phyloP scores from a whole-genome alignment of 441 rosid genomes.

The Pelargonium australe region DNA sequence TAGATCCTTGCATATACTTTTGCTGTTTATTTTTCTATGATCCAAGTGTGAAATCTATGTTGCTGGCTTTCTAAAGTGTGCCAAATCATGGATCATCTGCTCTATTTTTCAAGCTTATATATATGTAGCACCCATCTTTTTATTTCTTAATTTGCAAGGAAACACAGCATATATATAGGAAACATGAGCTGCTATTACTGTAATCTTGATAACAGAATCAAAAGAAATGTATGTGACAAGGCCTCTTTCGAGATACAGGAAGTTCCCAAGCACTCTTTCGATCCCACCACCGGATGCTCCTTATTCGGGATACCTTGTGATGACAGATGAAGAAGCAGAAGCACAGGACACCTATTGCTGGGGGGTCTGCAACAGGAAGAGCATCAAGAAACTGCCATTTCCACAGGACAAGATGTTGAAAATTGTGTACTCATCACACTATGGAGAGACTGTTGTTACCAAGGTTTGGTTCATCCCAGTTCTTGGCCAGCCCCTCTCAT shows the following conservation, averaged over 20 bases:
- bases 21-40: no score
- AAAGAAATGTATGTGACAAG: constrained; percentile 40
- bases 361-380: constrained; percentile 31
- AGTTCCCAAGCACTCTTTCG: constrained; percentile 29
- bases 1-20: no score
- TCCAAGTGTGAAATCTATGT: no score
- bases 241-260: constrained; percentile 42
- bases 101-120: background rate
- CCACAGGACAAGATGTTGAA: constrained; percentile 51
- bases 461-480: constrained; percentile 63
- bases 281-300: constrained; percentile 44
- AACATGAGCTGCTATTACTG: no score
- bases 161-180: background rate
- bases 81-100: background rate
- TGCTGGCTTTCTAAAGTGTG: no score
- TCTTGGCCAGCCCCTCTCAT: constrained; percentile 64
- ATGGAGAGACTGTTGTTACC: constrained; percentile 30
- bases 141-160: background rate
- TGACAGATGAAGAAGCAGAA: constrained; percentile 48
- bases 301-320: constrained; percentile 39
- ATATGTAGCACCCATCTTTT: background rate
- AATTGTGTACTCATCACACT: constrained; percentile 37
- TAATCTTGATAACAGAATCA: background rate
- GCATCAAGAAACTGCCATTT: constrained; percentile 35
- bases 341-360: constrained; percentile 42